phyloP scores from a whole-genome alignment of 495 filamentous ascomycete species.

The Aspergillus nidulans region DNA sequence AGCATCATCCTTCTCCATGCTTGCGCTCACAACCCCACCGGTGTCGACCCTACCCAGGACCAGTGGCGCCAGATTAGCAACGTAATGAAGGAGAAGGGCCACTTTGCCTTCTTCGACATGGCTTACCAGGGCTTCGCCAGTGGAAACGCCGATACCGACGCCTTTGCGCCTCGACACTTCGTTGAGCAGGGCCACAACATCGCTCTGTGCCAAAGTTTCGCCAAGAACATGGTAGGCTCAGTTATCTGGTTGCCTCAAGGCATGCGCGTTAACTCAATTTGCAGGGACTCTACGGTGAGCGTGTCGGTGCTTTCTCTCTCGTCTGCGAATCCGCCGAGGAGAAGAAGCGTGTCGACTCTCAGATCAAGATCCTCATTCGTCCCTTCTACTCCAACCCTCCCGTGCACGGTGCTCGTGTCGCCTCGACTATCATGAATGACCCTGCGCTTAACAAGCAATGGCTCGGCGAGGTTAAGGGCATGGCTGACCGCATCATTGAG shows the following conservation, averaged over 20 bases:
- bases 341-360: slow-evolving; percentile 93
- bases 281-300: slow-evolving; percentile 94
- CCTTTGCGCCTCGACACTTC: slow-evolving; percentile 88
- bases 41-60: slow-evolving; percentile 85
- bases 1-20: slow-evolving; percentile 92
- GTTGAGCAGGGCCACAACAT: slow-evolving; percentile 88
- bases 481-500: slow-evolving; percentile 98
- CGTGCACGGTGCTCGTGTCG: slow-evolving; percentile 91
- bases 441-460: slow-evolving; percentile 84
- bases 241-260: neutral
- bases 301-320: slow-evolving; percentile 94
- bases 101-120: slow-evolving; percentile 99
- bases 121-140: slow-evolving; percentile 98
- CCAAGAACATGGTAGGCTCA: slow-evolving; percentile 89
- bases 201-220: slow-evolving; percentile 88
- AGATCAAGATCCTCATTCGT: slow-evolving; percentile 96
- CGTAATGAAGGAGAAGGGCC: slow-evolving; percentile 80
- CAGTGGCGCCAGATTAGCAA: slow-evolving; percentile 94
- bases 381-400: slow-evolving; percentile 98
- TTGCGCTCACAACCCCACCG: slow-evolving; percentile 98
- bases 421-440: slow-evolving; percentile 88
- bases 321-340: slow-evolving; percentile 80
- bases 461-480: slow-evolving; percentile 94
- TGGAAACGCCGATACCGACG: slow-evolving; percentile 86
- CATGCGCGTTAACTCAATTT: neutral